Percentiles rank a stretch among this genome's conserved stretches.
phyloP scores from a whole-genome alignment of 2,329 filamentous ascomycete genomes.

The Ceratocystis diversiconidia region DNA sequence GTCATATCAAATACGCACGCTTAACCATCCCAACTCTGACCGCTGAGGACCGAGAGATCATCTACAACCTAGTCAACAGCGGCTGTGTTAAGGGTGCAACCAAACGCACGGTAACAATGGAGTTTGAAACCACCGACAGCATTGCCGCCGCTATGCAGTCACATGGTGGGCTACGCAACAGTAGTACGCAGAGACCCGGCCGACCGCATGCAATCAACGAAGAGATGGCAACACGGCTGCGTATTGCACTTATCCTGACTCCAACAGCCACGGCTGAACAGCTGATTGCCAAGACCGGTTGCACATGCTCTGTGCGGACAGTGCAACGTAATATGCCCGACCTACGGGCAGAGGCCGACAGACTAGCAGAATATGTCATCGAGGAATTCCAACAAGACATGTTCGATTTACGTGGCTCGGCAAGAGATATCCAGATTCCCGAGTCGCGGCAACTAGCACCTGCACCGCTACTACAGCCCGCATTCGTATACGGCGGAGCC shows the following conservation, averaged over 20 bases:
- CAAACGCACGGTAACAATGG: conserved; percentile 7
- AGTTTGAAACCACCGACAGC: conserved; percentile 7
- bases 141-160: not conserved
- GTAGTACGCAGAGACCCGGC: conserved; percentile 4
- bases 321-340: conserved; percentile 15
- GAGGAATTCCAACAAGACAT: conserved; percentile 16
- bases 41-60: conserved; percentile 8
- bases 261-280: conserved; percentile 17
- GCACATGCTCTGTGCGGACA: conserved; percentile 16
- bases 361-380: conserved; percentile 15
- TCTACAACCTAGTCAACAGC: conserved; percentile 12
- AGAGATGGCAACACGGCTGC: conserved; percentile 12
- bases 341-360: conserved; percentile 14
- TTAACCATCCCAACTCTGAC: conserved; percentile 14
- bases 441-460: not conserved
- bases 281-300: conserved; percentile 15
- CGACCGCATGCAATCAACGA: conserved; percentile 16
- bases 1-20: conserved; percentile 14
- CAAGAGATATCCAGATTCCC: conserved; percentile 4
- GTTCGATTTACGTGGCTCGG: not conserved
- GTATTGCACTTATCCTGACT: conserved; percentile 14
- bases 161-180: not conserved
- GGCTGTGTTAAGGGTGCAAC: conserved; percentile 10
- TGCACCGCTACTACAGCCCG: not conserved
- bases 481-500: not conserved